phyloP scores from a whole-genome alignment of 129 eudicot genomes.

The Apium graveolens region DNA sequence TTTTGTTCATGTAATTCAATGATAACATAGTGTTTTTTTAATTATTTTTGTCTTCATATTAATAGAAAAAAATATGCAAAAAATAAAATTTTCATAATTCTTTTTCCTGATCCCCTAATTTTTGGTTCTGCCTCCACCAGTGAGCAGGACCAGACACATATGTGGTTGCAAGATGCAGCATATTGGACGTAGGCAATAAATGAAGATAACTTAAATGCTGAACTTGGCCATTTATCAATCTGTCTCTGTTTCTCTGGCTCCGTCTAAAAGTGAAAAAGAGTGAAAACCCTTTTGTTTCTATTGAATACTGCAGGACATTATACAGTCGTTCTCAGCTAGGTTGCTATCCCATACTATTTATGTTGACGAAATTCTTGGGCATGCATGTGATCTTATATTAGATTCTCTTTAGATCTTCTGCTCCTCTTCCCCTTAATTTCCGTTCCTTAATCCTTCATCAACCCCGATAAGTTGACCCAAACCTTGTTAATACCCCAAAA shows the following conservation, averaged over 20 bases:
- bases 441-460: constrained; percentile 4
- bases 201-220: constrained; percentile 5
- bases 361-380: constrained; percentile 20
- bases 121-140: too few relatives aligned
- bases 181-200: constrained; percentile 5
- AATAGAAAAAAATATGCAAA: too few relatives aligned
- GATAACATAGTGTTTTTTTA: too few relatives aligned
- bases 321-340: constrained; percentile 27
- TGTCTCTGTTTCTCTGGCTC: constrained; percentile 18
- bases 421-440: constrained; percentile 1
- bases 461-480: background rate
- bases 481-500: background rate
- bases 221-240: constrained; percentile 33
- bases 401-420: constrained; percentile 50
- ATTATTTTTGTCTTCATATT: too few relatives aligned
- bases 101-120: too few relatives aligned
- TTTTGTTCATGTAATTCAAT: too few relatives aligned
- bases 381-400: constrained; percentile 16
- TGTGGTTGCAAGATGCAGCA: constrained; percentile 7
- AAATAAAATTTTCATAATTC: too few relatives aligned
- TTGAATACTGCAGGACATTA: constrained; percentile 13
- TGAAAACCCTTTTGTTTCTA: constrained; percentile 23
- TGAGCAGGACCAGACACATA: too few relatives aligned
- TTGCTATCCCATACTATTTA: constrained; percentile 27
- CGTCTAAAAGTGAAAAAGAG: constrained; percentile 17